A percentile compares a stretch with the other conserved stretches of the same genome.
Conservation (phyloP, 2,329 filamentous ascomycete genomes). For the Colletotrichum noveboracense region DNA sequence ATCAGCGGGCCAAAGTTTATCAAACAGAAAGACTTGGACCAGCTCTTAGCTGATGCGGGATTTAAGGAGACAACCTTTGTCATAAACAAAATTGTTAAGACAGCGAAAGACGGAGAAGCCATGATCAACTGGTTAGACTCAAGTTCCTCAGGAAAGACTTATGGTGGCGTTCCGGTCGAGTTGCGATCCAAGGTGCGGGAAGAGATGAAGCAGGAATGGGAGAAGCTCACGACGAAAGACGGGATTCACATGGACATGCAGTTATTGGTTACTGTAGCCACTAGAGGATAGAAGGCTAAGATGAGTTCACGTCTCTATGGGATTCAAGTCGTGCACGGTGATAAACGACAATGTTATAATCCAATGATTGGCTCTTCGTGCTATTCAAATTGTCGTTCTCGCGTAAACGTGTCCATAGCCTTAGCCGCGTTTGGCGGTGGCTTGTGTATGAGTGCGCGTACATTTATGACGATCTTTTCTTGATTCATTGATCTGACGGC, state of each 20-base stretch:
- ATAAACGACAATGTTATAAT: background rate
- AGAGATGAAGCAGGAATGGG: constrained; percentile 5
- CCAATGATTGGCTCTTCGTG: background rate
- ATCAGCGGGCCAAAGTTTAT: background rate
- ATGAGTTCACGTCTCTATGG: background rate
- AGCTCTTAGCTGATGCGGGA: background rate
- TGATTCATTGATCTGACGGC: background rate
- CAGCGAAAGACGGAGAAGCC: background rate
- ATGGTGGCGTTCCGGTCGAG: background rate
- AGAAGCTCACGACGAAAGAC: background rate
- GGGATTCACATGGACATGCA: constrained; percentile 4
- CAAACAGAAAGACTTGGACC: background rate
- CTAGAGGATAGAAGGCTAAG: background rate
- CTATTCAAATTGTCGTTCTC: background rate
- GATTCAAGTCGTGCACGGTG: background rate
- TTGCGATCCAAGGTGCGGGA: background rate
- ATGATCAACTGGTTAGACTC: constrained; percentile 11
- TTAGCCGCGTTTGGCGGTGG: background rate
- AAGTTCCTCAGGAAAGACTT: background rate
- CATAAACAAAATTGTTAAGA: constrained; percentile 1
- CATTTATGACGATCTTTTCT: background rate
- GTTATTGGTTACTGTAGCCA: background rate
- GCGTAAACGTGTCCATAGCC: background rate
- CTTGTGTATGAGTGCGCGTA: background rate
- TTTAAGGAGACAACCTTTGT: background rate